Percentiles rank a stretch among this genome's conserved stretches.
Conservation (phyloP, 2,329 filamentous ascomycete species). For the Alternaria gaisen region DNA sequence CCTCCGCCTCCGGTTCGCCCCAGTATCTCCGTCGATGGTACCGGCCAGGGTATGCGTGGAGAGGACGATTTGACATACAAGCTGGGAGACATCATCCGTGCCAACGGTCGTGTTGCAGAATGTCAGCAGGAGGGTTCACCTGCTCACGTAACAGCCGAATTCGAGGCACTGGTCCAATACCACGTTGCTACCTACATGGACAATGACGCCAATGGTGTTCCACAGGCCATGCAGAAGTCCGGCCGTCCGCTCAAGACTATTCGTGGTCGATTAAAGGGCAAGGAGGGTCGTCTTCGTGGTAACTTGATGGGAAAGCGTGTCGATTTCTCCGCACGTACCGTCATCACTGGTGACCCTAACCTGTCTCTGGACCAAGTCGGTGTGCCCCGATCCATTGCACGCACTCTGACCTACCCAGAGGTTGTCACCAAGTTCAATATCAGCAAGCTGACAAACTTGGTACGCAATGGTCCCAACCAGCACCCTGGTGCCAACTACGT, state of each 20-base stretch:
- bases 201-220: slow-evolving; percentile 96
- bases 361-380: slow-evolving; percentile 96
- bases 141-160: slow-evolving; percentile 88
- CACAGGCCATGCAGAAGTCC: slow-evolving; percentile 94
- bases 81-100: slow-evolving; percentile 95
- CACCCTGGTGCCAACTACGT: slow-evolving; percentile 98
- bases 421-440: slow-evolving; percentile 99
- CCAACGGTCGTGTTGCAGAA: slow-evolving; percentile 92
- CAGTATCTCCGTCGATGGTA: slow-evolving; percentile 96
- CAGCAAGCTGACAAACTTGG: slow-evolving; percentile 84
- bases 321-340: slow-evolving; percentile 98
- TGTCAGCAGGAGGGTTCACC: slow-evolving; percentile 92
- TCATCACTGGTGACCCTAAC: slow-evolving; percentile 98
- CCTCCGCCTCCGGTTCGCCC: slow-evolving; percentile 95
- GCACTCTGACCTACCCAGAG: slow-evolving; percentile 94
- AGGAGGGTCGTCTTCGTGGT: slow-evolving; percentile 95
- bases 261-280: slow-evolving; percentile 96
- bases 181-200: slow-evolving; percentile 99
- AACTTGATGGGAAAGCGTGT: slow-evolving; percentile 98
- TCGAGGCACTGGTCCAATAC: slow-evolving; percentile 91
- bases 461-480: slow-evolving; percentile 92
- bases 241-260: slow-evolving; percentile 97
- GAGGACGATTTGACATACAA: slow-evolving; percentile 99
- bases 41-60: slow-evolving; percentile 87
- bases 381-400: slow-evolving; percentile 91